phyloP scores from a whole-genome alignment of 2,329 filamentous ascomycete species.

The Colletotrichum falcatum region DNA sequence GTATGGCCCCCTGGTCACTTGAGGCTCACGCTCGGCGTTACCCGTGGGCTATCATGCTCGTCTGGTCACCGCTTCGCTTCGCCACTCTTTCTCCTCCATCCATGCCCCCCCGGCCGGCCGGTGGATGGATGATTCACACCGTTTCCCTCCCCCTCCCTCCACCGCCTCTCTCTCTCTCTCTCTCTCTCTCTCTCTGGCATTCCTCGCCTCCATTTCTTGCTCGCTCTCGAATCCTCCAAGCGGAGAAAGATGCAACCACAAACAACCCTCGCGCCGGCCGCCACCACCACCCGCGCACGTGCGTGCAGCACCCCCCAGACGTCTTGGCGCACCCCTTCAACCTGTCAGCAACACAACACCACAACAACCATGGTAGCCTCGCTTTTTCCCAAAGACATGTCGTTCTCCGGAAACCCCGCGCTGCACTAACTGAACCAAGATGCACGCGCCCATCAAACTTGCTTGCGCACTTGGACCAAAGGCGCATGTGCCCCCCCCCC shows the following conservation, averaged over 20 bases:
- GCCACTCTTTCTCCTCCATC: background rate
- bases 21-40: too few species aligned
- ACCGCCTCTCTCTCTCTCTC: too few species aligned
- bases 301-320: background rate
- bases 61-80: conserved; percentile 7
- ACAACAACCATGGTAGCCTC: conserved; percentile 17
- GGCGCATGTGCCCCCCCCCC: background rate
- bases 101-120: background rate
- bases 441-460: conserved; percentile 2
- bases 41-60: too few species aligned
- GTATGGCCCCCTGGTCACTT: too few species aligned
- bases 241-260: background rate
- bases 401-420: conserved; percentile 13
- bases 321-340: background rate
- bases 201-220: background rate
- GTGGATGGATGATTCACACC: conserved; percentile 12
- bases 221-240: background rate
- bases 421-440: background rate
- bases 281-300: too few species aligned
- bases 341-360: background rate
- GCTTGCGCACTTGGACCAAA: too few species aligned
- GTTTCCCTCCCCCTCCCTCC: too few species aligned
- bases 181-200: too few species aligned
- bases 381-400: background rate
- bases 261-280: too few species aligned